These are phyloP conservation scores for Gnetum montanum DNA, from an alignment of 75 land plant genomes.

Conservation along the genomic window DNA sequence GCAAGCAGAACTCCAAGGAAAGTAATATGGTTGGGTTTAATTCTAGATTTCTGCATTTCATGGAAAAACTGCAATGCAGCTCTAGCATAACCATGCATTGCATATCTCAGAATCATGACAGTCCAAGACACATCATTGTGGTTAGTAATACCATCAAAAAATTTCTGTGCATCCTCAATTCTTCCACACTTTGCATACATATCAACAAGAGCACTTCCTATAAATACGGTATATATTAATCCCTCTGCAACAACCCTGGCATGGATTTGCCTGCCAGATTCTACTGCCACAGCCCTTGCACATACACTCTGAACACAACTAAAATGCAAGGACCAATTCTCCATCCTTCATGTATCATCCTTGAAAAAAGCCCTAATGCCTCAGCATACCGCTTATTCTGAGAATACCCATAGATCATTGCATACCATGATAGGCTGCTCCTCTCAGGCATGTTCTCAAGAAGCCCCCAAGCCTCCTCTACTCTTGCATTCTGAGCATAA, in stretches of 20 bases:
- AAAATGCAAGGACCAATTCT: too few species aligned
- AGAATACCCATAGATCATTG: not conserved
- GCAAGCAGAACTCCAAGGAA: constrained; percentile 5
- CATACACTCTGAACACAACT: constrained; percentile 7
- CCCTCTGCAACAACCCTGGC: not conserved
- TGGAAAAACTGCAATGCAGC: constrained; percentile 4
- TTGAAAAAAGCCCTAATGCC: not conserved
- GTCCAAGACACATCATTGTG: constrained; percentile 2
- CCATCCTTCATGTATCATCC: too few species aligned
- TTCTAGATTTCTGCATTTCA: not conserved
- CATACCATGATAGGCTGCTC: not conserved
- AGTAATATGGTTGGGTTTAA: constrained; percentile 10
- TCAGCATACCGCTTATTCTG: not conserved
- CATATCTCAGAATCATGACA: constrained; percentile 5
- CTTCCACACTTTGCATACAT: constrained; percentile 20
- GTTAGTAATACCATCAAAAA: constrained; percentile 10
- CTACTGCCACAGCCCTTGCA: not conserved
- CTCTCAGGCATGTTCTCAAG: not conserved
- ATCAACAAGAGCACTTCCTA: constrained; percentile 15
- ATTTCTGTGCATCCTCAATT: constrained; percentile 8
- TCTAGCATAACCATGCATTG: not conserved
- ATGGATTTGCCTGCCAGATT: constrained; percentile 1
- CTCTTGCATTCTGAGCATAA: too few species aligned
- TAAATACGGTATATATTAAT: constrained; percentile 3
- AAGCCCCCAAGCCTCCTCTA: not conserved